A percentile compares a stretch with the other conserved stretches of the same genome.
These are phyloP conservation scores for Diplodia corticola DNA, from an alignment of 2,329 filamentous ascomycete species.

Conservation along the genomic window DNA sequence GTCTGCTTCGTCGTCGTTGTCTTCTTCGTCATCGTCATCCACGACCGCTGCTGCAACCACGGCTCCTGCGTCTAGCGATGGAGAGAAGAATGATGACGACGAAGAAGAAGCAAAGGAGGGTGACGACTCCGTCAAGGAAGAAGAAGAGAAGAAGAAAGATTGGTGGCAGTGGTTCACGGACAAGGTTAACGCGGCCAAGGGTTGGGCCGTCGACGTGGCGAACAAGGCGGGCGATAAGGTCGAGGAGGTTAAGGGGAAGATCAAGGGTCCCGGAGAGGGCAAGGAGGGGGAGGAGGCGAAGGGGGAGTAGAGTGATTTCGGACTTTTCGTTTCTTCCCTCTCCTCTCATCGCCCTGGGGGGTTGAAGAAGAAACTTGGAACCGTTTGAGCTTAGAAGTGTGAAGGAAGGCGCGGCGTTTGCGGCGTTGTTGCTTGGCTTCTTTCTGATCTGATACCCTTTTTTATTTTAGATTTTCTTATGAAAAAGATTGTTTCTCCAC, in stretches of 20 bases:
- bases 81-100: not conserved
- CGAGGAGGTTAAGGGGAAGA: constrained; percentile 15
- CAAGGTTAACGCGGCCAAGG: constrained; percentile 37
- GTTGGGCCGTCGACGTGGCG: constrained; percentile 31
- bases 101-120: no score
- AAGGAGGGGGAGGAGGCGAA: not conserved
- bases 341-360: not conserved
- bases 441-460: not conserved
- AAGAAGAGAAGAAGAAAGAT: constrained; percentile 22
- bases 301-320: not conserved
- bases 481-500: not conserved
- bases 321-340: not conserved
- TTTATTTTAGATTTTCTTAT: not conserved
- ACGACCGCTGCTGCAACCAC: constrained; percentile 23
- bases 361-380: not conserved
- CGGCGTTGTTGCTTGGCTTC: not conserved
- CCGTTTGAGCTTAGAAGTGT: not conserved
- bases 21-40: not conserved
- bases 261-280: not conserved
- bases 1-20: not conserved
- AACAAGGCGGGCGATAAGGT: constrained; percentile 19
- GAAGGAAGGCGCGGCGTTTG: not conserved
- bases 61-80: not conserved
- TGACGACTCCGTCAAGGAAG: no score
- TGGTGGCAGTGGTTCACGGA: constrained; percentile 43